Evolutionary conservation across 108 stramenopile species (phyloP), one percentile per base, ranked within the genome.

Genomic region (Fragilaria crotonensis): DNA sequence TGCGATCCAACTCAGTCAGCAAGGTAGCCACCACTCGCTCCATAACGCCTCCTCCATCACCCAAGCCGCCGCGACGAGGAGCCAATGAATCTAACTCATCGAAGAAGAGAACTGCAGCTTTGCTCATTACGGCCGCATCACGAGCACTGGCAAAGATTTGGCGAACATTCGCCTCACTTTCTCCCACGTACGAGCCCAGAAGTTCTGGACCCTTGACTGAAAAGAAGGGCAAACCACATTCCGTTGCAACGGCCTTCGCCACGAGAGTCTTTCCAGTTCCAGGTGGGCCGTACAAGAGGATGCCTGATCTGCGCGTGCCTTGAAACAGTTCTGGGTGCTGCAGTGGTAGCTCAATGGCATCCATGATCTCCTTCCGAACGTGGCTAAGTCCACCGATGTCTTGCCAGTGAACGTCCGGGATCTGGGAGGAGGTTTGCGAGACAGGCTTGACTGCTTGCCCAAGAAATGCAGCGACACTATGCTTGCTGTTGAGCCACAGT

Each of bases 51-150:
- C 87, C 87, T 0, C 83, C 81, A 63, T 94, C 88, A 3, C 91
- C 89, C 25, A 72, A 70, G 25, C 83, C 86, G 5, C 87, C 94
- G n/a, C 97, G 65, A 22, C 82, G 68, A 5, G 97, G 97, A 30
- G 97, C 97, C 20, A 99, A 70, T 28, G 97, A 96, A 66, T 99
- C 97, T 22, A 99, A 60, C 60, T 99, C 99, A 73, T 99, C 99
- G 66, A 99, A 98, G 62, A 99, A 97, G 52, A 90, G 75, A 7
- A 82, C 80, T 60, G 71, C 76, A 57, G 52, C 83, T 65, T 56
- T 80, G 29, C 49, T 69, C 45, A 47, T 70, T 52, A 50, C 61
- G 0, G 93, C 86, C 19, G 86, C 77, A 17, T 65, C 58, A 5
- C 85, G 76, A 18, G 96, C 96, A 17, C 73, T 68, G 2, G 72